Evolutionary conservation across 345 rosid genomes (phyloP), one percentile per base, ranked within the genome.

Genomic region (Sisymbrium irio): DNA sequence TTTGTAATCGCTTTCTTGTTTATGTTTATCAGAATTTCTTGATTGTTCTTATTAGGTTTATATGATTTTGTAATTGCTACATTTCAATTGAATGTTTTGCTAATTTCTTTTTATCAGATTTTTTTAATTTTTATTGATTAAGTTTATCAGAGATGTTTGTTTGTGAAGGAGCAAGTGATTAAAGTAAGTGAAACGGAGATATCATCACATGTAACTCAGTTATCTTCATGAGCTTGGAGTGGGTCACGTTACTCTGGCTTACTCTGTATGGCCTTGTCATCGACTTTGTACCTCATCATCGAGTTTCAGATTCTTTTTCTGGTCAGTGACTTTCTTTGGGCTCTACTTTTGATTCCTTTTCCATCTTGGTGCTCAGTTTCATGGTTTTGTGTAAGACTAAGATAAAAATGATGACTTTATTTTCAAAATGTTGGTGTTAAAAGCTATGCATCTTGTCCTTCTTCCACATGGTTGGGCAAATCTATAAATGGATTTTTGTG

Each of bases 181-280:
- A 85, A 77, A 78, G 67, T 71, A 30, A 49, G 60, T 0, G 96
- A 93, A 75, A 50, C 76, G 1, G 98, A 93, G 79, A 78, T 77
- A 40, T 83, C 84, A 28, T 83, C 84, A 28, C 78, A 83, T 0
- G 45, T 85, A 5, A 57, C 76, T 56, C 87, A 80, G 75, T 75
- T 81, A 67, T 20, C 81, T 67, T 67, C 78, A 61, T 91, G 97
- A 92, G 58, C 88, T 56, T 91, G 98, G 98, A 84, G 78, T 81
- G 98, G 97, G 19, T 90, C 98, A 56, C 85, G 94, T 79, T 89
- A 85, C 81, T 89, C 98, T 51, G 97, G 98, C 71, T 73, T 91
- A 37, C 17, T 88, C 17, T 89, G 97, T 42, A 81, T 85, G 86
- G 86, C 85, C 35, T 64, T 83, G 35, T 90, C 98, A 27, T 89